Evolutionary conservation across 163 green algal genomes (phyloP).

Genomic region (Prototheca cutis): DNA sequence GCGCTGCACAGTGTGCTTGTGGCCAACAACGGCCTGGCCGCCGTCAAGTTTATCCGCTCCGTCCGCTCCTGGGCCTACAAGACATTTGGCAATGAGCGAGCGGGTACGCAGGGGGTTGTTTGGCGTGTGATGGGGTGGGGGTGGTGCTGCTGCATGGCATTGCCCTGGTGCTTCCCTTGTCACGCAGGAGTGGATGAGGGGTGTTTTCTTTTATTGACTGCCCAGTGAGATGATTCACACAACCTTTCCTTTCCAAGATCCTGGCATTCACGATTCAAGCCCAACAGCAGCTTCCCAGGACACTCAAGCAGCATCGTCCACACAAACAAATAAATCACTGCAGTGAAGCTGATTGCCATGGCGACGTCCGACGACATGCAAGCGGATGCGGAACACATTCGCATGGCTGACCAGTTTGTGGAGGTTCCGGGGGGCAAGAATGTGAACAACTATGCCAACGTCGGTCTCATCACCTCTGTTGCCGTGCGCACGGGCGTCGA

Average conservation of each 20-base stretch:
- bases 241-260: no score
- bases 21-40: constrained; percentile 96
- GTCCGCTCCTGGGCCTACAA: constrained; percentile 74
- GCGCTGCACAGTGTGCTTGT: constrained; percentile 88
- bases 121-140: no score
- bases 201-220: no score
- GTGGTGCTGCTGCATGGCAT: no score
- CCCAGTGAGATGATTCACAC: no score
- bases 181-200: no score
- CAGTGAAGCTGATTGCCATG: constrained; percentile 81
- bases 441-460: constrained; percentile 99
- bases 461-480: constrained; percentile 81
- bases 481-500: constrained; percentile 80
- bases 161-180: no score
- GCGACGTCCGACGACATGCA: constrained; percentile 95
- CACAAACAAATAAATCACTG: no score
- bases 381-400: constrained; percentile 88
- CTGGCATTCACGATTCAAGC: no score
- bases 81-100: constrained; percentile 58
- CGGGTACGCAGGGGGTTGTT: no score
- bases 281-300: no score
- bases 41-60: constrained; percentile 94
- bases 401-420: constrained; percentile 94
- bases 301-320: no score
- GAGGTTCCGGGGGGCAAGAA: constrained; percentile 93